Evolutionary conservation across 2,329 filamentous ascomycete genomes (phyloP).

Genomic region (Aspergillus sclerotialis): DNA sequence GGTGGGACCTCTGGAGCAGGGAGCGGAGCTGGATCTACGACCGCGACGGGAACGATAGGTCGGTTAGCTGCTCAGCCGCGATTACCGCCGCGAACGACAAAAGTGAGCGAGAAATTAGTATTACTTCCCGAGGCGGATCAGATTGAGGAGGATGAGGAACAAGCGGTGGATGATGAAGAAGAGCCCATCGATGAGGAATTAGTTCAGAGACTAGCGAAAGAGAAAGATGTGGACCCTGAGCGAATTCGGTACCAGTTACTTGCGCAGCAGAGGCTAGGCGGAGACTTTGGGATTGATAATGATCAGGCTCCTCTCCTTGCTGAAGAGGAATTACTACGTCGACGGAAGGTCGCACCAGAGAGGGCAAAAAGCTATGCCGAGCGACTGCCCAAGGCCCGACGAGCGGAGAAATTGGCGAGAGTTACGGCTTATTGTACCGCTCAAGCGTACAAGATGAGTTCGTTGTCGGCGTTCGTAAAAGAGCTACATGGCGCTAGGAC

Average conservation of each 20-base stretch:
- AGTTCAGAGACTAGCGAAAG: slow-evolving; percentile 24
- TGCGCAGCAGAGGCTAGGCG: slow-evolving; percentile 28
- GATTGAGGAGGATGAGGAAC: slow-evolving; percentile 29
- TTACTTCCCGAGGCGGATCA: slow-evolving; percentile 73
- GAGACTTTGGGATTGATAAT: slow-evolving; percentile 52
- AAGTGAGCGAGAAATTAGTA: slow-evolving; percentile 95
- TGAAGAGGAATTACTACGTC: slow-evolving; percentile 57
- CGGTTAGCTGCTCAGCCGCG: slow-evolving; percentile 50
- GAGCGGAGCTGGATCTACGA: slow-evolving; percentile 29
- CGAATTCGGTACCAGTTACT: slow-evolving; percentile 24
- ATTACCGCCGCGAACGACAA: slow-evolving; percentile 80
- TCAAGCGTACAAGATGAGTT: slow-evolving; percentile 82
- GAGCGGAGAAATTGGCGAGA: slow-evolving; percentile 79
- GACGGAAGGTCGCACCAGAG: slow-evolving; percentile 42
- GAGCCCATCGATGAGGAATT: slow-evolving; percentile 29
- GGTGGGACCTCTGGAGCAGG: slow-evolving; percentile 36
- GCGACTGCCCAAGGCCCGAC: slow-evolving; percentile 76
- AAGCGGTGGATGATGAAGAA: slow-evolving; percentile 15
- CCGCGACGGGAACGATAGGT: slow-evolving; percentile 50
- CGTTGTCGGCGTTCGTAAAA: slow-evolving; percentile 81
- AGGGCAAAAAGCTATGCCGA: slow-evolving; percentile 88
- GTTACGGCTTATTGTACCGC: slow-evolving; percentile 96
- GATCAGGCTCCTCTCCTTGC: slow-evolving; percentile 43
- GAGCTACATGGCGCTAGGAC: slow-evolving; percentile 84
- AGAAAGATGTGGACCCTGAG: slow-evolving; percentile 28